These are phyloP conservation scores for Xanthoceras sorbifolium DNA, from an alignment of 345 rosid genomes.

Conservation along the genomic window DNA sequence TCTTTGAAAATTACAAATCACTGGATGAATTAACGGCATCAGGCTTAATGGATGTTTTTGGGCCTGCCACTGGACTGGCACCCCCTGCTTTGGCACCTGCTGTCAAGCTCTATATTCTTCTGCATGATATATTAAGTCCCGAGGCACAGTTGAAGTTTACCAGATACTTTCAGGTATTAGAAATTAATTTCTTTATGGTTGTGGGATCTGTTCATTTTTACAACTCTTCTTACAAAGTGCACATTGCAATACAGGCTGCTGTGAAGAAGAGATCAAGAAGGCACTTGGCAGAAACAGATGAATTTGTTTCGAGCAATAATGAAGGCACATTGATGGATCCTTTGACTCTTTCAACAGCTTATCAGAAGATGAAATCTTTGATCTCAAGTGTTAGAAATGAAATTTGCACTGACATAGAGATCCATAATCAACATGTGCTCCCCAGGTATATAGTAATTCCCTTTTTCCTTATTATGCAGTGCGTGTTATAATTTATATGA, in stretches of 20 bases:
- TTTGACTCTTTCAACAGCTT: conserved; percentile 52
- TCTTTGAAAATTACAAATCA: conserved; percentile 90
- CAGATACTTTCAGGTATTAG: conserved; percentile 80
- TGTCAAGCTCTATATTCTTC: conserved; percentile 80
- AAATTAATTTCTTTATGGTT: conserved; percentile 9
- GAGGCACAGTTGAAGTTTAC: conserved; percentile 84
- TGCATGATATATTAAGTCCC: conserved; percentile 80
- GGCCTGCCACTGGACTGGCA: conserved; percentile 72
- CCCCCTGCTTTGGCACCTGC: conserved; percentile 86
- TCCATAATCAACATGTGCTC: conserved; percentile 71
- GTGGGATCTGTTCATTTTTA: conserved; percentile 3
- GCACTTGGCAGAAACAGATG: conserved; percentile 78
- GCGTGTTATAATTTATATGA: neutral
- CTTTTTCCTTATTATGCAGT: neutral
- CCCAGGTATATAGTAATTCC: conserved; percentile 63
- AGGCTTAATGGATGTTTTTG: conserved; percentile 75
- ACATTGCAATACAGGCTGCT: conserved; percentile 57
- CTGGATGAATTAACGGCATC: conserved; percentile 68
- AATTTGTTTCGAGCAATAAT: conserved; percentile 53
- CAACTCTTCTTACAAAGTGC: conserved; percentile 14
- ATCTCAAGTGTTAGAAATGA: conserved; percentile 71
- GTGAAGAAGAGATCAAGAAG: conserved; percentile 82
- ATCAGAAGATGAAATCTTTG: conserved; percentile 80
- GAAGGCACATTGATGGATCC: conserved; percentile 54
- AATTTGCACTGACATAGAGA: conserved; percentile 78